Conservation (phyloP, 2,329 filamentous ascomycete species). For the Ophiostoma fasciatum region DNA sequence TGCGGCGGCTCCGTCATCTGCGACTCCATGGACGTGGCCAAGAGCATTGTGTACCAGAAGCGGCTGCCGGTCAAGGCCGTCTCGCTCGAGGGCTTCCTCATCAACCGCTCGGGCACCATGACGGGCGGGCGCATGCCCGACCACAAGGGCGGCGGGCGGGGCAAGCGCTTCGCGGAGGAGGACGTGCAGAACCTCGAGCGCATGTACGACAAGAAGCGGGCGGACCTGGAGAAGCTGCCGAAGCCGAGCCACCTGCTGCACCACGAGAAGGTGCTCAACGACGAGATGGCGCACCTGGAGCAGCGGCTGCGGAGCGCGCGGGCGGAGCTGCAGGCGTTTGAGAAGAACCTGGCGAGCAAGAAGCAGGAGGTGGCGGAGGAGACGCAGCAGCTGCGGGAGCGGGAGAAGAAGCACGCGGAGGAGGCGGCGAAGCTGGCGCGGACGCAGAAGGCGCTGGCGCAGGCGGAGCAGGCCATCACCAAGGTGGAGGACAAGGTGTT, state of each 20-base stretch:
- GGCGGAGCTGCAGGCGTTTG: constrained; percentile 62
- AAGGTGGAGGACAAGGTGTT: constrained; percentile 84
- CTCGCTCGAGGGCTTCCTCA: constrained; percentile 86
- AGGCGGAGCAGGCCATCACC: constrained; percentile 49
- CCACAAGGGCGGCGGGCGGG: constrained; percentile 54
- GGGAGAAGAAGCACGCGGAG: constrained; percentile 63
- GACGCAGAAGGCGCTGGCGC: constrained; percentile 32
- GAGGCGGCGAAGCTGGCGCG: constrained; percentile 54
- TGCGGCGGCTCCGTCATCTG: constrained; percentile 93
- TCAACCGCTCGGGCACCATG: constrained; percentile 93
- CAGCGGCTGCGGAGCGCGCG: constrained; percentile 56
- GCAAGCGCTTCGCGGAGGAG: constrained; percentile 71
- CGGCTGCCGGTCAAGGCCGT: constrained; percentile 86
- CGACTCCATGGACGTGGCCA: constrained; percentile 73
- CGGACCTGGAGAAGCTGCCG: constrained; percentile 67
- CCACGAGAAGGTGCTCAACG: constrained; percentile 68
- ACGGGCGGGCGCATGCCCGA: constrained; percentile 79
- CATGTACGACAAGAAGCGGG: constrained; percentile 58
- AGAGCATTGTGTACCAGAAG: constrained; percentile 74
- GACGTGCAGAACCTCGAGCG: constrained; percentile 77
- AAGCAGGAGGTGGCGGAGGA: constrained; percentile 64
- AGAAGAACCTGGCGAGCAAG: constrained; percentile 75
- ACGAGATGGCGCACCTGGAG: constrained; percentile 66
- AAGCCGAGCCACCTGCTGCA: constrained; percentile 59
- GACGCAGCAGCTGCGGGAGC: constrained; percentile 57